Percentiles rank a stretch among this genome's conserved stretches.
phyloP scores from a whole-genome alignment of 352 stramenopile genomes.

The Aphanomyces euteiches region DNA sequence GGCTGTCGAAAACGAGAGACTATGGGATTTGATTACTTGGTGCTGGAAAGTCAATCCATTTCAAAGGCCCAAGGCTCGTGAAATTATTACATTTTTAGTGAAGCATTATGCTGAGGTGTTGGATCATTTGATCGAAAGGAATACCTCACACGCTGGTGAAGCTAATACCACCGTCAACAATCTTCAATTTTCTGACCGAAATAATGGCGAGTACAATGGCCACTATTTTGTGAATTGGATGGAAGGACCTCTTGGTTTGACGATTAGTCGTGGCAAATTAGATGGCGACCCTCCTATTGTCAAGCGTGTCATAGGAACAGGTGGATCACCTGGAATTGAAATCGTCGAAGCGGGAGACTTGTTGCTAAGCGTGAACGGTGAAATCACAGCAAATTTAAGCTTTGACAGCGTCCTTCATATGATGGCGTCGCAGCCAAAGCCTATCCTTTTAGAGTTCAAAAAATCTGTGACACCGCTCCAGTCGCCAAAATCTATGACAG shows the following conservation, averaged over 20 bases:
- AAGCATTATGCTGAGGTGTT: no score
- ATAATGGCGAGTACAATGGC: slow-evolving; percentile 61
- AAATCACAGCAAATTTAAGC: slow-evolving; percentile 55
- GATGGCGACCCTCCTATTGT: slow-evolving; percentile 77
- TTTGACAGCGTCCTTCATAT: slow-evolving; percentile 81
- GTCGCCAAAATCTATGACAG: no score
- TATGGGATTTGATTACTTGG: no score
- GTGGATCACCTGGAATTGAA: slow-evolving; percentile 73
- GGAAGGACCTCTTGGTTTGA: slow-evolving; percentile 74
- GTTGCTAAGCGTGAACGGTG: slow-evolving; percentile 78
- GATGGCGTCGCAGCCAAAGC: slow-evolving; percentile 74
- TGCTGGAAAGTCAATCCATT: no score
- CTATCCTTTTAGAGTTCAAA: slow-evolving; percentile 60
- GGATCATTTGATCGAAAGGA: slow-evolving; percentile 77
- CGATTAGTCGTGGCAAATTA: slow-evolving; percentile 76
- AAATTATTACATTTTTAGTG: no score
- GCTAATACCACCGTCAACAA: slow-evolving; percentile 85
- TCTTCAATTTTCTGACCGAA: slow-evolving; percentile 83
- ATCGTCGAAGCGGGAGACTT: slow-evolving; percentile 76
- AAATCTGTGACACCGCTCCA: no score
- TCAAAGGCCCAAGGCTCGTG: no score
- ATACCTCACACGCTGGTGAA: slow-evolving; percentile 76
- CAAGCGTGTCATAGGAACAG: slow-evolving; percentile 83
- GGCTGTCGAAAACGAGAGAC: no score
- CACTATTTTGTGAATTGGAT: slow-evolving; percentile 79